Evolutionary conservation across 495 filamentous ascomycete genomes (phyloP), one percentile per base, ranked within the genome.

Genomic region (Aspergillus hancockii): DNA sequence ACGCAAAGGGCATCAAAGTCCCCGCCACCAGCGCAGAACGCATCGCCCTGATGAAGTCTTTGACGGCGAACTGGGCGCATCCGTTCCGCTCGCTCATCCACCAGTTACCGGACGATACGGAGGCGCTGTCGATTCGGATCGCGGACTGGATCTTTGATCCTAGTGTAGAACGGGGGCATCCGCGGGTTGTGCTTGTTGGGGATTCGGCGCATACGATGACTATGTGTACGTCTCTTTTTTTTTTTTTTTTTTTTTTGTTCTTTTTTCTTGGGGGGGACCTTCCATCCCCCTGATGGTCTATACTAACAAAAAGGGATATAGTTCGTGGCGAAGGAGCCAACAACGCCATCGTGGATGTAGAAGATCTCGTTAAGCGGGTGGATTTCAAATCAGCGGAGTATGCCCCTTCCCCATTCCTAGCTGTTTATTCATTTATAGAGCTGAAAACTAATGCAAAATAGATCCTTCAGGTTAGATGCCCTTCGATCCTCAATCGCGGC

Each of bases 251-350:
- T 10, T 38, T 38, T 38, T 38, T 10, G 9, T 38, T 38, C 8
- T 14, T 38, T 38, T 38, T 6, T 38, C 34, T n/a, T n/a, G n/a
- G n/a, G n/a, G n/a, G n/a, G n/a, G n/a, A n/a, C n/a, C n/a, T n/a
- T n/a, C n/a, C n/a, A n/a, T n/a, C n/a, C n/a, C n/a, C n/a, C n/a
- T n/a, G n/a, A n/a, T n/a, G n/a, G n/a, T n/a, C n/a, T 36, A 5
- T 36, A 14, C 25, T 46, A 19, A 59, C 10, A 28, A 28, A 28
- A 46, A 28, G 34, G 5, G 2, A 10, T 16, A 16, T 54, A 80
- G 74, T 71, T 59, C 73, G 83, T 31, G 84, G 85, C 7, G 84
- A 88, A 70, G 85, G 77, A 0, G 82, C 81, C 7, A 88, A 87
- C 47, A 82, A 87, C 49, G 82, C 79, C 6, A 79, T 87, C 38